phyloP scores from a whole-genome alignment of 345 rosid species.

The Linum trigynum region DNA sequence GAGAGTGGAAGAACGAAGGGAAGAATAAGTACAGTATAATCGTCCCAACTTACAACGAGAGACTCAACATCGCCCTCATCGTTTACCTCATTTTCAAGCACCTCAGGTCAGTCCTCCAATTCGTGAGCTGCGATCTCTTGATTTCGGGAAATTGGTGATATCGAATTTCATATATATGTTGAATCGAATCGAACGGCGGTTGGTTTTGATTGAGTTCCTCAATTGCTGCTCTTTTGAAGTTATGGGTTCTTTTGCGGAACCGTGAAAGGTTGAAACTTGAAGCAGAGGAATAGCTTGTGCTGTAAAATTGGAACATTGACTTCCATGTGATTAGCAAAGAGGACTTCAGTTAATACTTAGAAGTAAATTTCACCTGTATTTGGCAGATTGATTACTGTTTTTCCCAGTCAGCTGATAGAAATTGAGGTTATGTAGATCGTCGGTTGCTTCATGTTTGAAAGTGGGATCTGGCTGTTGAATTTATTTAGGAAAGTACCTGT shows the following conservation, averaged over 20 bases:
- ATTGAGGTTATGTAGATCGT: no score
- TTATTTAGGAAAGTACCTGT: neutral
- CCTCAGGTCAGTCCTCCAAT: slow-evolving; percentile 37
- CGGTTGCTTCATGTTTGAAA: no score
- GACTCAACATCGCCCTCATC: slow-evolving; percentile 75
- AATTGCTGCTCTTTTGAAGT: neutral
- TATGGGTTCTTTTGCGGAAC: neutral
- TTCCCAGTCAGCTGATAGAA: no score
- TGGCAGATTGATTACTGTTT: no score
- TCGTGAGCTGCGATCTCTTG: neutral
- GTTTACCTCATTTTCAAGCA: slow-evolving; percentile 91
- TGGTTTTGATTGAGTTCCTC: neutral
- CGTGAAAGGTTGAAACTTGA: neutral
- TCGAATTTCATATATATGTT: neutral
- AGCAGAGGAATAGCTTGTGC: neutral
- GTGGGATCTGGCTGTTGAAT: neutral
- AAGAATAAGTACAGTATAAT: slow-evolving; percentile 71
- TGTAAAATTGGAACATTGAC: neutral
- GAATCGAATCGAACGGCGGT: neutral
- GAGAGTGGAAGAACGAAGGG: slow-evolving; percentile 12
- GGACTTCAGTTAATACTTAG: no score
- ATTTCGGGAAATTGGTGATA: neutral
- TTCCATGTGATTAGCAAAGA: no score
- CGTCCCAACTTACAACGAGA: slow-evolving; percentile 92
- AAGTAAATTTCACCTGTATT: no score